These are phyloP conservation scores for Lichtheimia corymbifera DNA, from an alignment of 371 early-diverging fungal species.

Conservation along the genomic window DNA sequence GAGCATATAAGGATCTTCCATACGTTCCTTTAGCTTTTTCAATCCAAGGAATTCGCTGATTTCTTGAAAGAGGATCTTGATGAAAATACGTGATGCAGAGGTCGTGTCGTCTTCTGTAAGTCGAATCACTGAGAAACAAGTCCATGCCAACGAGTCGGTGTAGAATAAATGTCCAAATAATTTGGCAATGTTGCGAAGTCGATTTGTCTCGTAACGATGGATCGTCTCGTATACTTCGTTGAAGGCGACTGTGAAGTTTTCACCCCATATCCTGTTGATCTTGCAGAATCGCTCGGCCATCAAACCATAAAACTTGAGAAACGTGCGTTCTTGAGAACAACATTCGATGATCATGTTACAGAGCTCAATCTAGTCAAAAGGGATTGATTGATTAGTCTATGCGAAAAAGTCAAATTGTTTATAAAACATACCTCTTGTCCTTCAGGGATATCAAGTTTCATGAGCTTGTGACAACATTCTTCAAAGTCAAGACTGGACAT, in stretches of 20 bases:
- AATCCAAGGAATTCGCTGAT: conserved; percentile 86
- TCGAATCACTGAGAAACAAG: conserved; percentile 75
- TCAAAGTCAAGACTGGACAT: conserved; percentile 96
- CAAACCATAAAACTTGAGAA: conserved; percentile 90
- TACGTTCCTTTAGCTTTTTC: conserved; percentile 72
- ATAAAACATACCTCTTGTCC: conserved; percentile 71
- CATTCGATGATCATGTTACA: conserved; percentile 97
- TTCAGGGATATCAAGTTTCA: conserved; percentile 80
- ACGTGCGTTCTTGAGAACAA: conserved; percentile 94
- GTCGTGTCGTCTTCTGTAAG: conserved; percentile 94
- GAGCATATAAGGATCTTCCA: conserved; percentile 65
- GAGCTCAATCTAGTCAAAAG: conserved; percentile 68
- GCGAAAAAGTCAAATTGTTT: background rate
- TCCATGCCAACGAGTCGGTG: conserved; percentile 87
- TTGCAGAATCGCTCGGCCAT: conserved; percentile 95
- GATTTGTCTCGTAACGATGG: conserved; percentile 93
- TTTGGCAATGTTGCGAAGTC: conserved; percentile 90
- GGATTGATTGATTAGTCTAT: conserved; percentile 5
- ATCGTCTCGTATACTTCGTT: conserved; percentile 85
- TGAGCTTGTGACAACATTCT: conserved; percentile 94
- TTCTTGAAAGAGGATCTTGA: conserved; percentile 94
- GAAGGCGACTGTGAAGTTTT: conserved; percentile 76
- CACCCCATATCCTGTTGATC: conserved; percentile 79
- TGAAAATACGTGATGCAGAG: conserved; percentile 94
- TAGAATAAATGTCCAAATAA: conserved; percentile 90